Base-by-base conservation (phyloP, 2,329 filamentous ascomycete species). In the Huntiella bhutanensis region DNA sequence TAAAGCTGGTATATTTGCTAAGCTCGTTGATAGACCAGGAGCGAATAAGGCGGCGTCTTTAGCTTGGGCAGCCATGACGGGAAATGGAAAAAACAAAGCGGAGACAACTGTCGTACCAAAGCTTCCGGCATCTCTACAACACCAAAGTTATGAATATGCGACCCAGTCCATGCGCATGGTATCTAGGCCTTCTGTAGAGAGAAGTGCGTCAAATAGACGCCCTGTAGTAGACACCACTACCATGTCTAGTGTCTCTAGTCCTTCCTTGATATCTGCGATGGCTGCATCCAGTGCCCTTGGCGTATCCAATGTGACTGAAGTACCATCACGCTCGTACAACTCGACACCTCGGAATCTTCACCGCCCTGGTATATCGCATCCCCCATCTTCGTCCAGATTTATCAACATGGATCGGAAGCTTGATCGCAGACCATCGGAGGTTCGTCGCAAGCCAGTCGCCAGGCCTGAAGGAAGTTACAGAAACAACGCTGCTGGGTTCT, bases 1-100 rank as follows among this genome's bases (percentile, higher is more conserved):
- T 7, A 47, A 57, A 6, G 64, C 65, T 17, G 64, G 64, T 4
- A 15, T 46, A 10, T 40, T 48, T 32, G 17, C 42, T 12, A 48
- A 43, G 19, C 33, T 48, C 12, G 13, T 40, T 6, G 46, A 51
- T 7, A 35, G 41, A 4, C 49, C 51, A 5, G 69, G 74, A 1
- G 69, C 75, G 10, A 78, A 68, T 57, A 77, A 75, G 55, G 77
- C 77, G 36, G 77, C 77, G 19, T 73, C 71, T 3, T 55, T 80
- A 45, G 77, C 77, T 32, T 81, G 77, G 75, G 34, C 49, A 1
- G 28, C 40, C n/a, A 17, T 50, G 11, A 61, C 62, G 10, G 59
- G 64, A 4, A 60, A 58, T 5, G 16, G 13, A 32, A 43, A 43
- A 11, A 10, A 13, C 5, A 33, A 43, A 10, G 11, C 41, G 7